Base-by-base conservation (phyloP, 2,329 filamentous ascomycete genomes). In the Mycosphaerelloides madeirae region DNA sequence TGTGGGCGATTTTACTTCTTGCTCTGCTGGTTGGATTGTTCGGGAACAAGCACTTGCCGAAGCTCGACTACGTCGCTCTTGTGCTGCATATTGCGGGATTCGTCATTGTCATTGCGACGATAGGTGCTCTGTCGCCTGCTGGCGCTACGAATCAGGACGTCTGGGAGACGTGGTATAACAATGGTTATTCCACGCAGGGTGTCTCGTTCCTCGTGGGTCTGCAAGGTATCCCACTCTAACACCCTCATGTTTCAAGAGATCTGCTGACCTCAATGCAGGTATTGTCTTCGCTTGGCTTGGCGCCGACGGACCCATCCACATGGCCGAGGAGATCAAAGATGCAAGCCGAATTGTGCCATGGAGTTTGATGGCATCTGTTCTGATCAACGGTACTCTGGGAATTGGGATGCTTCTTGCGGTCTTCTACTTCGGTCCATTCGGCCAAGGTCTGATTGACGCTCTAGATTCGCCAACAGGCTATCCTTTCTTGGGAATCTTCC, bases 1-100 rank as follows among this genome's bases (percentile, higher is more conserved):
- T 67, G 40, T 74, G 70, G 56, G 71, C 68, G 0, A 57, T 74
- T 13, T 62, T 68, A 11, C 28, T 55, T 28, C 42, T 68, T 38
- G 56, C 57, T 11, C n/a, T 36, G 16, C n/a, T 36, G n/a, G 3
- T 15, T 13, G 19, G 33, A 13, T 6, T 36, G 33, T 36, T 44
- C 28, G 20, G 33, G 6, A 31, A 38, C 16, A 18, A 34, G 31
- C 33, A 31, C 13, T 33, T 44, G 28, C 41, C 41, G 13, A 44
- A 44, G 15, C 16, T 44, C 22, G 35, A 38, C 18, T 38, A 38
- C n/a, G 25, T 31, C 22, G 41, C 41, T 22, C 18, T 44, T 14
- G 18, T 36, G 7, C 8, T 44, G n/a, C 41, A 44, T 34, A 33
- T 44, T 7, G 35, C 25, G 6, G 35, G 35, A 12, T 40, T 44